phyloP scores from a whole-genome alignment of 2,329 filamentous ascomycete species.

The Pseudocercospora musae region DNA sequence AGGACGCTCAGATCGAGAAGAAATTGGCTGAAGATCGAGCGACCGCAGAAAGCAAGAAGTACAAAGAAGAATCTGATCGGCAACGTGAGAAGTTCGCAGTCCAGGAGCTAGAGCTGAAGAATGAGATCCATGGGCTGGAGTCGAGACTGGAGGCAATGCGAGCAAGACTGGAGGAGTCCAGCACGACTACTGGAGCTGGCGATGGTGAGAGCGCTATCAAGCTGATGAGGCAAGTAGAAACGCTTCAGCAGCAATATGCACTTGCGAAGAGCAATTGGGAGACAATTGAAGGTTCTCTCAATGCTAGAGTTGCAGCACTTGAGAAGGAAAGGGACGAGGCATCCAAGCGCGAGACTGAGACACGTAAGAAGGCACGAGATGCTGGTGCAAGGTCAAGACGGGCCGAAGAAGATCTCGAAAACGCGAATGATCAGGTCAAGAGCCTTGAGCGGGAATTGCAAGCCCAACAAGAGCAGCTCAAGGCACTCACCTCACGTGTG shows the following conservation, averaged over 20 bases:
- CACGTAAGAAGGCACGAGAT: conserved; percentile 86
- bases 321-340: conserved; percentile 92
- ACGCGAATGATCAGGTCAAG: conserved; percentile 61
- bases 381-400: conserved; percentile 65
- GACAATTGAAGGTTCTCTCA: conserved; percentile 82
- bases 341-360: conserved; percentile 75
- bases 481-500: conserved; percentile 61
- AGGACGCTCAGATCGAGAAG: conserved; percentile 68
- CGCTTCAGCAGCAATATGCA: conserved; percentile 89
- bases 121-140: conserved; percentile 75
- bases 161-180: conserved; percentile 80
- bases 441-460: conserved; percentile 62
- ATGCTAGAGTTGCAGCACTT: conserved; percentile 70
- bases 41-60: conserved; percentile 65
- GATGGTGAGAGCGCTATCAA: conserved; percentile 63
- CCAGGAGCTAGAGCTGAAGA: conserved; percentile 72
- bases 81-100: conserved; percentile 67
- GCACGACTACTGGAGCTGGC: conserved; percentile 53
- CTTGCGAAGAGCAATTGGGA: conserved; percentile 97
- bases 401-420: conserved; percentile 80
- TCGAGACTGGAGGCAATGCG: conserved; percentile 87
- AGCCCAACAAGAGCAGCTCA: conserved; percentile 57
- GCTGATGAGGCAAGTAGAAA: conserved; percentile 89
- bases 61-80: conserved; percentile 69
- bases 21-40: conserved; percentile 69